phyloP scores from a whole-genome alignment of 345 rosid species.

The Eutrema japonicum region DNA sequence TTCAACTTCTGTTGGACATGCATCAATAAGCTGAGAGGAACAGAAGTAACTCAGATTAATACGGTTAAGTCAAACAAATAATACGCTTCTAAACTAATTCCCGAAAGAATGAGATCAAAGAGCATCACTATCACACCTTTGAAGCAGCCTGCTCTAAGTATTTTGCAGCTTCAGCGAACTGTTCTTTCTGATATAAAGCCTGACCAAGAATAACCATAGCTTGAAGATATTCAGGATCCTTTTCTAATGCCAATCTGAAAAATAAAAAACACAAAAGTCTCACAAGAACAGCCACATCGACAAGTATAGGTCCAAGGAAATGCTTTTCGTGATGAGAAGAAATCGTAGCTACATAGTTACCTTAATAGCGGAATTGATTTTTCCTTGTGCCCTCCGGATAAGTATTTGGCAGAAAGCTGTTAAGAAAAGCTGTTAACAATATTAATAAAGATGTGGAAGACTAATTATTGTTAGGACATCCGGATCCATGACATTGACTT shows the following conservation, averaged over 20 bases:
- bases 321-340: neutral
- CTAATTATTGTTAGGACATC: slow-evolving; percentile 13
- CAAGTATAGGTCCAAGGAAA: neutral
- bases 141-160: slow-evolving; percentile 72
- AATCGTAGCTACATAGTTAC: slow-evolving; percentile 44
- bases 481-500: slow-evolving; percentile 44
- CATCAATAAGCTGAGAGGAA: slow-evolving; percentile 57
- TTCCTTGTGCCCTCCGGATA: slow-evolving; percentile 60
- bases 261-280: slow-evolving; percentile 1
- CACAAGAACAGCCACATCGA: slow-evolving; percentile 50
- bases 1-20: slow-evolving; percentile 54
- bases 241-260: slow-evolving; percentile 70
- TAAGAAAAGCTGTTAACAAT: slow-evolving; percentile 35
- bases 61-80: neutral
- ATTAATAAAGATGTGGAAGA: slow-evolving; percentile 26
- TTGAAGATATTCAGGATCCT: slow-evolving; percentile 66
- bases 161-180: slow-evolving; percentile 59
- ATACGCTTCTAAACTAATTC: neutral
- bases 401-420: slow-evolving; percentile 70
- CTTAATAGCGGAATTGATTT: slow-evolving; percentile 60
- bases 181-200: slow-evolving; percentile 63
- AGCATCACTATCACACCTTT: slow-evolving; percentile 53
- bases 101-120: slow-evolving; percentile 12
- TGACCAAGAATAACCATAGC: slow-evolving; percentile 79
- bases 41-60: slow-evolving; percentile 8